A percentile compares a stretch with the other conserved stretches of the same genome.
phyloP scores from a whole-genome alignment of 768 basidiomycete genomes.

The Boletus edulis region DNA sequence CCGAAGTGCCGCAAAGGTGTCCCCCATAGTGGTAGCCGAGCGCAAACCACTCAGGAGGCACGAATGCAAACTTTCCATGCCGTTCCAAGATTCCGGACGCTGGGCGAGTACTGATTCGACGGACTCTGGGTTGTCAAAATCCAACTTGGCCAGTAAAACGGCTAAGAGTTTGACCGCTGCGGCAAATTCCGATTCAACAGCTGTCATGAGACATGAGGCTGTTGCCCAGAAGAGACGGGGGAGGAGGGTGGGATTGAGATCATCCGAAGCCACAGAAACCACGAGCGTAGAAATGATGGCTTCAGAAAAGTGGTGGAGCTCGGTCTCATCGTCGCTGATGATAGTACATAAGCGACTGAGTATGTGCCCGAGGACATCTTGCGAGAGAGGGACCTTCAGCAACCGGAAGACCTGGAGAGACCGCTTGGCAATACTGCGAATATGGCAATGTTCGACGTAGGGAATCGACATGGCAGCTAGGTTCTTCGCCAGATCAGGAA shows the following conservation, averaged over 20 bases:
- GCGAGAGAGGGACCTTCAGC: constrained; percentile 67
- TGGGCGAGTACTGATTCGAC: constrained; percentile 68
- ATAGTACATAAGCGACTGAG: constrained; percentile 84
- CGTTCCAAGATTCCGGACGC: constrained; percentile 71
- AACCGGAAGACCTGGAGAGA: constrained; percentile 90
- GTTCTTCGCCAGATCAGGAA: constrained; percentile 62
- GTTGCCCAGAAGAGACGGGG: constrained; percentile 90
- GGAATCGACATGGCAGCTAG: constrained; percentile 80
- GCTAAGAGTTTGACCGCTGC: constrained; percentile 66
- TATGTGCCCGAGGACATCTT: constrained; percentile 71
- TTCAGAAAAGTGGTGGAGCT: constrained; percentile 78
- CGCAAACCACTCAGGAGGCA: constrained; percentile 74
- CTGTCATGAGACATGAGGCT: constrained; percentile 77
- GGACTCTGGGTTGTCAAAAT: constrained; percentile 67
- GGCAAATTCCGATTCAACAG: constrained; percentile 76
- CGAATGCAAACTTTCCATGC: constrained; percentile 61
- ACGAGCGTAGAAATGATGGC: constrained; percentile 80
- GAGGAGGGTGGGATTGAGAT: constrained; percentile 58
- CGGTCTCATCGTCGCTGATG: constrained; percentile 70
- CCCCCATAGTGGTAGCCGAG: constrained; percentile 65
- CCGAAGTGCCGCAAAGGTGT: constrained; percentile 69
- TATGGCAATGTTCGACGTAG: constrained; percentile 88
- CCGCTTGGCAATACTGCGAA: constrained; percentile 80
- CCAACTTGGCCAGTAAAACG: constrained; percentile 60
- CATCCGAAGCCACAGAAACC: constrained; percentile 52